Evolutionary conservation across 176 grass and related monocot species (phyloP).

Genomic region (Oryza glumipatula): DNA sequence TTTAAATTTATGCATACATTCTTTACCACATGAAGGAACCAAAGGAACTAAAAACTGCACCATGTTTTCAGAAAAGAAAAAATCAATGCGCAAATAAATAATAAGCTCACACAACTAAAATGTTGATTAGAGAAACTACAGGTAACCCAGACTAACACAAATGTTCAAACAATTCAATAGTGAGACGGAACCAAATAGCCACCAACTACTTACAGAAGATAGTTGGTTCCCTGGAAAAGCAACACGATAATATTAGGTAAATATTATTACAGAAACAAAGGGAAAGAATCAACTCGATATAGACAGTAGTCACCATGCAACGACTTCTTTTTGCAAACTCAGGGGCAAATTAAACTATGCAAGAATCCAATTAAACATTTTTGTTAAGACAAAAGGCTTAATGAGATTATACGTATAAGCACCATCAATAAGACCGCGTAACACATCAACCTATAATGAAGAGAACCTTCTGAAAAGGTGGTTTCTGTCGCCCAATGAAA

Average conservation of each 20-base stretch:
- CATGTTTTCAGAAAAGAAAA: neutral
- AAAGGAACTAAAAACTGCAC: slow-evolving; percentile 1
- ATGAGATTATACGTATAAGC: no score
- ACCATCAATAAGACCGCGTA: neutral
- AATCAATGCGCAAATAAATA: neutral
- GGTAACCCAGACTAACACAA: neutral
- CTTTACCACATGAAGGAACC: neutral
- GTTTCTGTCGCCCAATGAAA: neutral
- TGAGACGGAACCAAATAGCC: neutral
- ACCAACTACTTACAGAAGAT: neutral
- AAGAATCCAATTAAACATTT: neutral
- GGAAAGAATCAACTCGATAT: neutral
- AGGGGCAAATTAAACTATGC: neutral
- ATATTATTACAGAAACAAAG: neutral
- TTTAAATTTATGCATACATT: neutral
- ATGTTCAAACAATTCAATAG: slow-evolving; percentile 12
- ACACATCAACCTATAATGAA: neutral
- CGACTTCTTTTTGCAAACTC: neutral
- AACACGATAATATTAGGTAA: neutral
- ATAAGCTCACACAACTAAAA: neutral
- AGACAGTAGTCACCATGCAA: neutral
- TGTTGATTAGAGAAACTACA: neutral
- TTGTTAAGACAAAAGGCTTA: neutral
- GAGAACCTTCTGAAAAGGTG: no score
- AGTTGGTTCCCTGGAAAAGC: neutral